These are phyloP conservation scores for Diospyros lotus DNA, from an alignment of 148 eudicot genomes.

Conservation along the genomic window DNA sequence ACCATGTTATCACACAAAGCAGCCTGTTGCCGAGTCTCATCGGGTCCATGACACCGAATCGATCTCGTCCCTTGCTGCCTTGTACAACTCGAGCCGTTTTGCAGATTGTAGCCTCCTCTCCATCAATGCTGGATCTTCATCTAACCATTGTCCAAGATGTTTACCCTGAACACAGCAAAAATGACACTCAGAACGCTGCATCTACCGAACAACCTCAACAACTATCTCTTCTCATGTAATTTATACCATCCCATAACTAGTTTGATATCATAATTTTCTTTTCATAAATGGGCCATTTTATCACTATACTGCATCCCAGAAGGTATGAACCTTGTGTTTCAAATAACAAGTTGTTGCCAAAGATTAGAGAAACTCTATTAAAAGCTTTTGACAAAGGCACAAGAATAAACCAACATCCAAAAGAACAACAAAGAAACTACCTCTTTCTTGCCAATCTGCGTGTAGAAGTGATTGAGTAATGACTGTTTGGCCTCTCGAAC, in stretches of 20 bases:
- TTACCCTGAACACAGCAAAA: constrained; percentile 25
- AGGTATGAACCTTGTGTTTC: not conserved
- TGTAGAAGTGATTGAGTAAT: constrained; percentile 62
- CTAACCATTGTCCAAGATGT: constrained; percentile 39
- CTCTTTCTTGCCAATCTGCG: constrained; percentile 67
- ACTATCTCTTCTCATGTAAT: too few relatives aligned
- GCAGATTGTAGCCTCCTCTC: constrained; percentile 44
- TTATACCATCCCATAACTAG: too few relatives aligned
- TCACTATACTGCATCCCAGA: not conserved
- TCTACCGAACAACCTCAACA: too few relatives aligned
- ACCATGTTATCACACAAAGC: not conserved
- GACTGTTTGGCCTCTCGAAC: constrained; percentile 69
- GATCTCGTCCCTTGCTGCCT: constrained; percentile 51
- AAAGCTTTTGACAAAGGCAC: not conserved
- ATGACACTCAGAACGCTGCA: not conserved
- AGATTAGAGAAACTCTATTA: not conserved
- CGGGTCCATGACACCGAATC: constrained; percentile 38
- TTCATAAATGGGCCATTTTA: too few relatives aligned
- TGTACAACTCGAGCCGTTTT: constrained; percentile 53
- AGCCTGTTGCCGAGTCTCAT: not conserved
- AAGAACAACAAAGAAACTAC: constrained; percentile 23
- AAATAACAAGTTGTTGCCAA: not conserved
- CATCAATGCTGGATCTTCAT: constrained; percentile 44
- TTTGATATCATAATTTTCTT: too few relatives aligned
- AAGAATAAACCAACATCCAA: not conserved